Percentiles rank a stretch among this genome's conserved stretches.
Evolutionary conservation across 2,329 filamentous ascomycete genomes (phyloP).

Genomic region (Scedosporium minutisporum): DNA sequence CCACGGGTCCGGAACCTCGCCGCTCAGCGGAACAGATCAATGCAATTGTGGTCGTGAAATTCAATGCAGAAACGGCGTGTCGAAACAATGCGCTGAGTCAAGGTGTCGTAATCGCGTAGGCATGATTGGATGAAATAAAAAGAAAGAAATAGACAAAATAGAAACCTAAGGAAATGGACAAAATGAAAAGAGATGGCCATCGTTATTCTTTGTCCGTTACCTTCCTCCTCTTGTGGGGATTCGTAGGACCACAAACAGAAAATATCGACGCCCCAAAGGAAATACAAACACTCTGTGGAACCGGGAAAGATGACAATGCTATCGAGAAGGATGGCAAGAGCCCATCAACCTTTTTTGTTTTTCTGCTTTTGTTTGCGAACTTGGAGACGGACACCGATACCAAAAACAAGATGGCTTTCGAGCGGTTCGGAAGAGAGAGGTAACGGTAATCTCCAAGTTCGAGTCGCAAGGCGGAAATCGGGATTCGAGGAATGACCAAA

Average conservation of each 20-base stretch:
- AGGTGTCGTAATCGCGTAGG: conserved; percentile 8
- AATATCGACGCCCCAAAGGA: too few relatives aligned
- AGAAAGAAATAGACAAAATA: not conserved
- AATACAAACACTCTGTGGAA: too few relatives aligned
- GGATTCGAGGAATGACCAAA: not conserved
- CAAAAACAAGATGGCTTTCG: not conserved
- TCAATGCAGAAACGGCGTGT: not conserved
- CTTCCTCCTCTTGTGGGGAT: too few relatives aligned
- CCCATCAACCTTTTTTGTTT: too few relatives aligned
- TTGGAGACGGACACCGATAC: not conserved
- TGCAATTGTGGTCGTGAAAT: conserved; percentile 1
- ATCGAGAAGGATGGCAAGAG: too few relatives aligned
- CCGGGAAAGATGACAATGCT: too few relatives aligned
- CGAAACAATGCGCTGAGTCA: not conserved
- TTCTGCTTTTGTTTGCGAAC: not conserved
- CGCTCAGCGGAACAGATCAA: not conserved
- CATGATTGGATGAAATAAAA: conserved; percentile 14
- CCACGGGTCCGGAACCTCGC: not conserved
- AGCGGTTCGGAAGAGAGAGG: not conserved
- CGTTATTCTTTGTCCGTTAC: too few relatives aligned
- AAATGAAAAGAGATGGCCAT: not conserved
- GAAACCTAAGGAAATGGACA: not conserved
- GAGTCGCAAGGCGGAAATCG: not conserved
- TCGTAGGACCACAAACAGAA: too few relatives aligned
- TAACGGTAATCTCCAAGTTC: not conserved